phyloP scores from a whole-genome alignment of 495 filamentous ascomycete species.

The Hypoxylon trugodes region DNA sequence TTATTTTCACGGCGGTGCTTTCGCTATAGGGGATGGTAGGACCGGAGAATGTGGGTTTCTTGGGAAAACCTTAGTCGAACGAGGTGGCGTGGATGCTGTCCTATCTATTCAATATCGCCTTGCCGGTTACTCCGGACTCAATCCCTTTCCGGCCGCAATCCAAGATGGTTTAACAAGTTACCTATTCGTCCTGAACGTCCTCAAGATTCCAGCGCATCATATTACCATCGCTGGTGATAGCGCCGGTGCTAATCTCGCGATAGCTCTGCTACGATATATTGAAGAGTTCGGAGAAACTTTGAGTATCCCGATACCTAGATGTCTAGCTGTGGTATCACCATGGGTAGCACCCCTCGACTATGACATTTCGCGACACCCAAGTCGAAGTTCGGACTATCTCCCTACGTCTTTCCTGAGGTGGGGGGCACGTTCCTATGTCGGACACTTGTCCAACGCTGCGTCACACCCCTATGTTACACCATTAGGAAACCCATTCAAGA shows the following conservation, averaged over 20 bases:
- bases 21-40: slow-evolving; percentile 50
- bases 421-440: slow-evolving; percentile 15
- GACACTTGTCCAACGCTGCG: not conserved
- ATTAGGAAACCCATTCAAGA: slow-evolving; percentile 25
- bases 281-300: slow-evolving; percentile 15
- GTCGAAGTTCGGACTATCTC: slow-evolving; percentile 16
- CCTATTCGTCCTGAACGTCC: slow-evolving; percentile 47
- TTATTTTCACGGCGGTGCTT: slow-evolving; percentile 67
- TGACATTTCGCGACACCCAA: not conserved
- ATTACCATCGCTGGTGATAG: slow-evolving; percentile 44
- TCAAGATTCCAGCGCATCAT: slow-evolving; percentile 42
- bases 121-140: slow-evolving; percentile 37
- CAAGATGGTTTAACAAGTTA: slow-evolving; percentile 58
- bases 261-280: slow-evolving; percentile 53
- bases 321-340: slow-evolving; percentile 23
- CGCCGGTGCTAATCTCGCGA: slow-evolving; percentile 43
- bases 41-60: slow-evolving; percentile 36
- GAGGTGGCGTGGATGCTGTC: slow-evolving; percentile 32
- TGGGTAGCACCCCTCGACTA: slow-evolving; percentile 29
- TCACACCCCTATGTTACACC: slow-evolving; percentile 24
- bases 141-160: slow-evolving; percentile 54
- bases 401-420: slow-evolving; percentile 16
- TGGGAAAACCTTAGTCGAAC: slow-evolving; percentile 16
- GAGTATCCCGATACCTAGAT: slow-evolving; percentile 5
- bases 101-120: slow-evolving; percentile 58